Percentiles rank a stretch among this genome's conserved stretches.
These are phyloP conservation scores for Clonostachys rosea DNA, from an alignment of 2,329 filamentous ascomycete species.

Conservation along the genomic window DNA sequence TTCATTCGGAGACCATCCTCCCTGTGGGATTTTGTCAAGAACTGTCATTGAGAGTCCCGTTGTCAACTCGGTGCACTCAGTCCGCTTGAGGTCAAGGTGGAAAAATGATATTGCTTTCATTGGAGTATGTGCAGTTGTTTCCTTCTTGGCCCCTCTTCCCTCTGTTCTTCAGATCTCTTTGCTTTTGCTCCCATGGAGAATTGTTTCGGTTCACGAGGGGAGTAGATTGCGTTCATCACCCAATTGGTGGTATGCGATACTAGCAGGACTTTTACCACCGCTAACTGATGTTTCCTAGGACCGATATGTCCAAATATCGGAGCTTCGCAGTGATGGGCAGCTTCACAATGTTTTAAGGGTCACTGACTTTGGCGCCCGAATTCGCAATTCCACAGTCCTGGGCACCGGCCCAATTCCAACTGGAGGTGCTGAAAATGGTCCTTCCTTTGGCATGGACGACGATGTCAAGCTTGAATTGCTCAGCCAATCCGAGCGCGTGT, in stretches of 20 bases:
- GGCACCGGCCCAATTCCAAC: conserved; percentile 34
- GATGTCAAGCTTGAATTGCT: neutral
- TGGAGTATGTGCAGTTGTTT: conserved; percentile 50
- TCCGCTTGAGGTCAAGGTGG: conserved; percentile 64
- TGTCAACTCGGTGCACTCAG: conserved; percentile 73
- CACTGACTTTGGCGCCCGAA: conserved; percentile 71
- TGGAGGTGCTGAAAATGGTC: neutral
- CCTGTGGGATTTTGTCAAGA: conserved; percentile 69
- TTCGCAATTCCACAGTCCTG: conserved; percentile 74
- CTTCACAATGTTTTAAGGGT: conserved; percentile 75
- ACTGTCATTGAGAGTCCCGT: conserved; percentile 75
- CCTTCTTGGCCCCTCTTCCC: neutral
- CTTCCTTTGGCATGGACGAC: neutral
- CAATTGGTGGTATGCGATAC: too few relatives aligned
- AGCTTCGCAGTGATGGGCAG: conserved; percentile 64
- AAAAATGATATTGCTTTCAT: conserved; percentile 85
- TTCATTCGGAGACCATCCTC: conserved; percentile 32
- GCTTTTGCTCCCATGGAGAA: too few relatives aligned
- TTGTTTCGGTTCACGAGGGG: too few relatives aligned
- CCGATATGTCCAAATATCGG: conserved; percentile 74
- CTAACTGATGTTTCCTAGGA: conserved; percentile 43
- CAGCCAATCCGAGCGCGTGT: neutral
- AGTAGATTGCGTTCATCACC: too few relatives aligned
- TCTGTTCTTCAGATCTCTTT: too few relatives aligned
- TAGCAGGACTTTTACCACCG: too few relatives aligned